A percentile compares a stretch with the other conserved stretches of the same genome.
Evolutionary conservation across 768 basidiomycete genomes (phyloP).

Genomic region (Leccinum incarnatum): DNA sequence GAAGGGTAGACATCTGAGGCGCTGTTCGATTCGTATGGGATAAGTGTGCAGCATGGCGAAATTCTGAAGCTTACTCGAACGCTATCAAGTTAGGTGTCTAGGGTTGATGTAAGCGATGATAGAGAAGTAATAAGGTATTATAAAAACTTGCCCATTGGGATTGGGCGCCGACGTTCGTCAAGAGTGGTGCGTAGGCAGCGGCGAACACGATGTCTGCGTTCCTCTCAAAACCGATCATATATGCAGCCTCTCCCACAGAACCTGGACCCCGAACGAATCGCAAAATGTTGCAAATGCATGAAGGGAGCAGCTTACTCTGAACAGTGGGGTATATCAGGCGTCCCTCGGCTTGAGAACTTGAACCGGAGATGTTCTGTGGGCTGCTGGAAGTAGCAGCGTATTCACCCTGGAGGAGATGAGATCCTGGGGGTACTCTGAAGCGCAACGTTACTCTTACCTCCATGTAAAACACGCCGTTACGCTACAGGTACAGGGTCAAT

Average conservation of each 20-base stretch:
- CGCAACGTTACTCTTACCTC: constrained; percentile 14
- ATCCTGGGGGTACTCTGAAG: neutral
- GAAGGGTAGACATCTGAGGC: constrained; percentile 53
- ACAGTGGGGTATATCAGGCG: constrained; percentile 54
- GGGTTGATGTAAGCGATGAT: neutral
- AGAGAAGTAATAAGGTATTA: constrained; percentile 18
- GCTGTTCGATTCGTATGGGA: constrained; percentile 28
- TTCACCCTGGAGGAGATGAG: constrained; percentile 42
- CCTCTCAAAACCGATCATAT: constrained; percentile 64
- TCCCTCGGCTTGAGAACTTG: constrained; percentile 35
- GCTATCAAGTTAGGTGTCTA: constrained; percentile 55
- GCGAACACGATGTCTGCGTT: constrained; percentile 63
- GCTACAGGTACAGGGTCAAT: constrained; percentile 30
- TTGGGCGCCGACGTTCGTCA: constrained; percentile 46
- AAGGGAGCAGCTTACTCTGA: constrained; percentile 38
- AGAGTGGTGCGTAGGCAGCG: constrained; percentile 59
- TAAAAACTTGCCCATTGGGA: constrained; percentile 49
- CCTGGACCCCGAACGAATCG: constrained; percentile 30
- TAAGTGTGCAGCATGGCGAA: neutral
- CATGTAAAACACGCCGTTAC: constrained; percentile 59
- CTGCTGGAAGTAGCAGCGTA: constrained; percentile 58
- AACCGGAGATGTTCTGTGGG: constrained; percentile 40
- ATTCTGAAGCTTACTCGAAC: constrained; percentile 48
- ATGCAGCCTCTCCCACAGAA: constrained; percentile 58
- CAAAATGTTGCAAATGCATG: neutral